Conservation (phyloP, 352 stramenopile species). For the Phytophthora kernoviae region DNA sequence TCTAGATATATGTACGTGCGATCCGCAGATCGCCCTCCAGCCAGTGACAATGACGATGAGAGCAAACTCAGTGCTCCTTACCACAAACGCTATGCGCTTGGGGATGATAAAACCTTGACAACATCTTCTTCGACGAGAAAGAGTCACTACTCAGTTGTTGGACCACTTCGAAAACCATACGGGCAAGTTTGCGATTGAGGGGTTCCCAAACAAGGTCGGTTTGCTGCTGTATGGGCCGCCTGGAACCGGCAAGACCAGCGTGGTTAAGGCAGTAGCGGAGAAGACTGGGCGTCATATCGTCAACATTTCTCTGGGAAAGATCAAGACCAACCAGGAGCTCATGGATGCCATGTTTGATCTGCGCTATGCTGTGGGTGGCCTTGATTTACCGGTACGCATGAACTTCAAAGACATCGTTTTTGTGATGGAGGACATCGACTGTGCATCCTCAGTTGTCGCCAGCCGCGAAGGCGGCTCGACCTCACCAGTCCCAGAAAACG, state of each 20-base stretch:
- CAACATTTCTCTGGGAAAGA: slow-evolving; percentile 63
- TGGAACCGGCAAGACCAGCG: slow-evolving; percentile 88
- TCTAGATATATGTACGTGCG: slow-evolving; percentile 52
- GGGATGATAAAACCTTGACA: slow-evolving; percentile 87
- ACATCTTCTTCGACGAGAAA: slow-evolving; percentile 90
- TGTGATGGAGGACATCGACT: slow-evolving; percentile 91
- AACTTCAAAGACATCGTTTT: slow-evolving; percentile 88
- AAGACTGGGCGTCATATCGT: slow-evolving; percentile 76
- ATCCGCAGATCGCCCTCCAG: slow-evolving; percentile 11
- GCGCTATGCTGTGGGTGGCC: slow-evolving; percentile 51
- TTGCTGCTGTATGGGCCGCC: slow-evolving; percentile 86
- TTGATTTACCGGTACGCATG: slow-evolving; percentile 69
- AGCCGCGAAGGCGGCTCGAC: slow-evolving; percentile 33
- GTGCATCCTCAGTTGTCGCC: slow-evolving; percentile 69
- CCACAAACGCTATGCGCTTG: slow-evolving; percentile 80
- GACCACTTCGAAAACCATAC: slow-evolving; percentile 70
- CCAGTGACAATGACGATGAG: slow-evolving; percentile 13
- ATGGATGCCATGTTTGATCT: slow-evolving; percentile 84
- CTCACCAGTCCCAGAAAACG: slow-evolving; percentile 1
- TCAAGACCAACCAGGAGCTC: slow-evolving; percentile 85
- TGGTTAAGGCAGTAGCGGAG: slow-evolving; percentile 88
- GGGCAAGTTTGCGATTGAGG: slow-evolving; percentile 87
- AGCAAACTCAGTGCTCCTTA: slow-evolving; percentile 16
- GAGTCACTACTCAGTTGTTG: slow-evolving; percentile 55
- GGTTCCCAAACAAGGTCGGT: slow-evolving; percentile 90